Conservation (phyloP, 768 basidiomycete genomes). For the Tephrocybe rancida region DNA sequence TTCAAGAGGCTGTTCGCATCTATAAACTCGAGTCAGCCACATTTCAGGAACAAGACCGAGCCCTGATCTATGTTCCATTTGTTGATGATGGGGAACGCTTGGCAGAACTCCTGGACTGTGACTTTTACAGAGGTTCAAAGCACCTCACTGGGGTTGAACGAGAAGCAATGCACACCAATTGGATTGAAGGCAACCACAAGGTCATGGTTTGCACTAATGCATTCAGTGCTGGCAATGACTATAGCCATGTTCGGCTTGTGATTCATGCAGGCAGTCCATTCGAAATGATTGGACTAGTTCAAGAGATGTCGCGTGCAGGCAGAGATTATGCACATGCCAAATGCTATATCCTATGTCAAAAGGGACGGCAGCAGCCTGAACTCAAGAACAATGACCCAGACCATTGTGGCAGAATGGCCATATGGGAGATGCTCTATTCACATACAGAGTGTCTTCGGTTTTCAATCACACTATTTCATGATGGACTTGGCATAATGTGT, state of each 20-base stretch:
- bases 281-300: not conserved
- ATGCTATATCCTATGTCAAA: not conserved
- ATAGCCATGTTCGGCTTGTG: not conserved
- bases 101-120: not conserved
- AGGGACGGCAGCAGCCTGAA: no score
- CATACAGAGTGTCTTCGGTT: no score
- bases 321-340: not conserved
- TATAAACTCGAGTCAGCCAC: not conserved
- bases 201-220: constrained; percentile 2
- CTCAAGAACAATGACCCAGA: no score
- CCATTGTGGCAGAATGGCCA: no score
- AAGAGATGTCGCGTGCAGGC: not conserved
- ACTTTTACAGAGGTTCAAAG: not conserved
- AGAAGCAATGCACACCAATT: not conserved
- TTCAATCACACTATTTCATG: no score
- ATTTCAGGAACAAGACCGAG: not conserved
- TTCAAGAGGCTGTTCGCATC: not conserved
- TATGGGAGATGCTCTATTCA: no score
- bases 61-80: not conserved
- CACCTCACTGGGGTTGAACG: not conserved
- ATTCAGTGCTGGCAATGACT: constrained; percentile 2
- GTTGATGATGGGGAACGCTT: not conserved
- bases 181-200: not conserved
- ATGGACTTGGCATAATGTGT: no score
- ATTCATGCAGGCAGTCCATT: not conserved